Evolutionary conservation across 1,139 yeast genomes (phyloP).

Genomic region (Zygoascus meyerae): DNA sequence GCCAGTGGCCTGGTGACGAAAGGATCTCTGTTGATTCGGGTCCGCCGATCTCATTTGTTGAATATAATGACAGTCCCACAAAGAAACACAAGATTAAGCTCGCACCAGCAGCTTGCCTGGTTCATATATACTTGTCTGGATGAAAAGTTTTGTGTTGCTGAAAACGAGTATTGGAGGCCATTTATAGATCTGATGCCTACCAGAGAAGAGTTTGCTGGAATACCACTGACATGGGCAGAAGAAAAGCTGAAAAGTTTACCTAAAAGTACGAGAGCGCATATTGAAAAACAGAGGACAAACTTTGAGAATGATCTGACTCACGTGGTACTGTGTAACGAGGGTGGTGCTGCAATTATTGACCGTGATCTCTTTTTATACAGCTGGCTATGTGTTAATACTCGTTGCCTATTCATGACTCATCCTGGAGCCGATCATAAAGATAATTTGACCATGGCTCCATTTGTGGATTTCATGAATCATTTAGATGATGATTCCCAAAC

Average conservation of each 20-base stretch:
- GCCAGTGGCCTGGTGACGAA: slow-evolving; percentile 36
- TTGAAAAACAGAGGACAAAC: slow-evolving; percentile 27
- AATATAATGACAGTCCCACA: slow-evolving; percentile 50
- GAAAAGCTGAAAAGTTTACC: slow-evolving; percentile 29
- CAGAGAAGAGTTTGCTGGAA: slow-evolving; percentile 20
- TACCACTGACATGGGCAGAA: slow-evolving; percentile 38
- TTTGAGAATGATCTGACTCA: slow-evolving; percentile 22
- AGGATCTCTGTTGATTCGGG: slow-evolving; percentile 45
- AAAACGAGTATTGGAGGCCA: slow-evolving; percentile 19
- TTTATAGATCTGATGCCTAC: slow-evolving; percentile 27
- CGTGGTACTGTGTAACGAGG: slow-evolving; percentile 4
- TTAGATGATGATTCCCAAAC: slow-evolving; percentile 36
- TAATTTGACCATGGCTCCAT: slow-evolving; percentile 87
- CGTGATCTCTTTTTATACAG: slow-evolving; percentile 49
- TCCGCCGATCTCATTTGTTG: slow-evolving; percentile 55
- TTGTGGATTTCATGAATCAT: slow-evolving; percentile 84
- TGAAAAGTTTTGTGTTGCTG: slow-evolving; percentile 1
- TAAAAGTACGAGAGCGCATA: slow-evolving; percentile 21
- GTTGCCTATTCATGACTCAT: slow-evolving; percentile 77
- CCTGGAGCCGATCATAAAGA: slow-evolving; percentile 38
- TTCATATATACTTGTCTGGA: slow-evolving; percentile 19
- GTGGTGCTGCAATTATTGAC: slow-evolving; percentile 12
- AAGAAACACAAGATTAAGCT: slow-evolving; percentile 18
- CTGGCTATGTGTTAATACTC: slow-evolving; percentile 85
- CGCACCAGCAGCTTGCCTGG: slow-evolving; percentile 30